These are phyloP conservation scores for Aspergillus sergii DNA, from an alignment of 2,329 filamentous ascomycete species.

Conservation along the genomic window DNA sequence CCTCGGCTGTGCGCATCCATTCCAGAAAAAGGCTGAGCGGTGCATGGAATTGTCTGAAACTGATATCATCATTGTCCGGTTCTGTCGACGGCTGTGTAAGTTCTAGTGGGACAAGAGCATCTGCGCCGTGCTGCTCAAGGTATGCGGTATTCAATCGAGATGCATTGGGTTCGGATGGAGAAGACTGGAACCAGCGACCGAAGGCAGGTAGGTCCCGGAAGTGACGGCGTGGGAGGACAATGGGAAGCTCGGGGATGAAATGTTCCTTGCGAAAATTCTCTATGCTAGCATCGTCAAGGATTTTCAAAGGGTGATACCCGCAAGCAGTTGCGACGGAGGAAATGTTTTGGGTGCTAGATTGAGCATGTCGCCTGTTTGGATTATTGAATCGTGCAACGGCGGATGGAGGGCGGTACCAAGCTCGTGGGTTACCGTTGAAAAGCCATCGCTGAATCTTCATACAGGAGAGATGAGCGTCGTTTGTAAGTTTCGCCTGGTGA, in stretches of 20 bases:
- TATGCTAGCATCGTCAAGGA: conserved; percentile 39
- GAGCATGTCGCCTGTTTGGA: conserved; percentile 1
- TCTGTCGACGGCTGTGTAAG: conserved; percentile 42
- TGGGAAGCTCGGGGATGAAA: conserved; percentile 57
- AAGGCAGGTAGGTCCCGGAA: conserved; percentile 56
- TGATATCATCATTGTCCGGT: conserved; percentile 15
- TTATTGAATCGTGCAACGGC: background rate
- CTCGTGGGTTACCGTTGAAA: conserved; percentile 17
- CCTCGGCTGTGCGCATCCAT: conserved; percentile 42
- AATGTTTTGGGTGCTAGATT: conserved; percentile 1
- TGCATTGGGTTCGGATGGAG: conserved; percentile 36
- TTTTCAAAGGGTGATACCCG: conserved; percentile 28
- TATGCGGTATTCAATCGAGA: conserved; percentile 46
- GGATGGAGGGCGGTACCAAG: conserved; percentile 7
- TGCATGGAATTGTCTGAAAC: conserved; percentile 51
- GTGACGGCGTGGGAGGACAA: conserved; percentile 50
- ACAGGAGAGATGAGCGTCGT: conserved; percentile 13
- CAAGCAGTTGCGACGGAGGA: conserved; percentile 5
- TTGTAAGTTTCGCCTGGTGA: background rate
- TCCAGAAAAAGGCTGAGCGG: conserved; percentile 66
- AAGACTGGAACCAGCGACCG: conserved; percentile 60
- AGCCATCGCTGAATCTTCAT: conserved; percentile 34
- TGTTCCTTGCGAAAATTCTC: conserved; percentile 56
- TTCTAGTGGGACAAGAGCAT: conserved; percentile 62
- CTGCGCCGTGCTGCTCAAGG: conserved; percentile 47